Percentiles rank a stretch among this genome's conserved stretches.
These are phyloP conservation scores for Cryptococcus wingfieldii DNA, from an alignment of 1,284 basidiomycete genomes.

Conservation along the genomic window DNA sequence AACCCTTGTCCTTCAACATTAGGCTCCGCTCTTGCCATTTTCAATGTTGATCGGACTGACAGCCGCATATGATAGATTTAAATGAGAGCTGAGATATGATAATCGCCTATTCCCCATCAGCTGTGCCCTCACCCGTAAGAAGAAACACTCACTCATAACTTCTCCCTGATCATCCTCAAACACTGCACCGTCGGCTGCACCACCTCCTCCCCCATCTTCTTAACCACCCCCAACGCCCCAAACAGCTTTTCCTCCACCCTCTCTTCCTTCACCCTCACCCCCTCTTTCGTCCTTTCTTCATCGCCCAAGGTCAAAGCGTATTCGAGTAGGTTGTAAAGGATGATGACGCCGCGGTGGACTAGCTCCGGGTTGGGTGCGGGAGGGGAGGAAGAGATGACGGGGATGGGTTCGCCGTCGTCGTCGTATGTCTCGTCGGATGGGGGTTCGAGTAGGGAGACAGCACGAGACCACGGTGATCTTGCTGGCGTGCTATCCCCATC, in stretches of 20 bases:
- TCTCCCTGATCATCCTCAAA: slow-evolving; percentile 21
- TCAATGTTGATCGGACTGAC: too few relatives aligned
- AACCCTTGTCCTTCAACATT: too few relatives aligned
- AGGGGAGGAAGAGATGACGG: slow-evolving; percentile 25
- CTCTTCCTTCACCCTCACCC: slow-evolving; percentile 12
- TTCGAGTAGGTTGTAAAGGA: slow-evolving; percentile 60
- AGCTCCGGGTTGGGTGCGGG: slow-evolving; percentile 51
- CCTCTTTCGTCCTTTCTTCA: slow-evolving; percentile 2
- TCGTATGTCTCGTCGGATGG: slow-evolving; percentile 31
- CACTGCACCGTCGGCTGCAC: slow-evolving; percentile 22
- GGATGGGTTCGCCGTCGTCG: slow-evolving; percentile 33
- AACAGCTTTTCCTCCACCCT: slow-evolving; percentile 21
- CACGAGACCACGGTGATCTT: slow-evolving; percentile 46
- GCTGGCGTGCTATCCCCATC: neutral
- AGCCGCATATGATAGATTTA: too few relatives aligned
- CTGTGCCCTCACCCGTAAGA: too few relatives aligned
- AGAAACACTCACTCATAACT: neutral
- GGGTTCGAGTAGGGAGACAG: slow-evolving; percentile 29
- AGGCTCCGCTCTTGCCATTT: too few relatives aligned
- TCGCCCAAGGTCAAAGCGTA: slow-evolving; percentile 12
- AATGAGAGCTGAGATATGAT: too few relatives aligned
- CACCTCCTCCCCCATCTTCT: slow-evolving; percentile 15
- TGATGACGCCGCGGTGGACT: slow-evolving; percentile 69
- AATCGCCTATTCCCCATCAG: too few relatives aligned
- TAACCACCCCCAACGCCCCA: slow-evolving; percentile 11